phyloP scores from a whole-genome alignment of 2,329 filamentous ascomycete genomes.

The Fusarium lyarnte region DNA sequence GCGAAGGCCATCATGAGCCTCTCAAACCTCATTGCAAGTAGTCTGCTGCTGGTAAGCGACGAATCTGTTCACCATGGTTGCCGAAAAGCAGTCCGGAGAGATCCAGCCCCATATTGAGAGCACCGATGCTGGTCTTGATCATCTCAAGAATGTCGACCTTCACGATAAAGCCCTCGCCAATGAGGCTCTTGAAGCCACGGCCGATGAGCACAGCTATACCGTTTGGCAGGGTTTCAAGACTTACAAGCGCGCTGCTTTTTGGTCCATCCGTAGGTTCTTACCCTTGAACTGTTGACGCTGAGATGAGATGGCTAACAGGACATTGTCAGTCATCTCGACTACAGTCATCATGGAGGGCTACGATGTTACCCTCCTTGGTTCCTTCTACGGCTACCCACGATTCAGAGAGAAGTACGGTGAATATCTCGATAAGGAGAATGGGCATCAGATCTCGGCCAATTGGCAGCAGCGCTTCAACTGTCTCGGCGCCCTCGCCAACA shows the following conservation, averaged over 20 bases:
- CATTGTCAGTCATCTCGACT: constrained; percentile 52
- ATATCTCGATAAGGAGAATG: constrained; percentile 46
- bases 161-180: constrained; percentile 52
- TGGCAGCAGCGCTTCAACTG: constrained; percentile 62
- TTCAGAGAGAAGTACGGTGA: constrained; percentile 55
- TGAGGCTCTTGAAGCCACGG: constrained; percentile 50
- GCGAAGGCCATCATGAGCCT: not conserved
- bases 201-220: constrained; percentile 50
- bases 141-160: constrained; percentile 47
- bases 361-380: constrained; percentile 57
- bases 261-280: constrained; percentile 48
- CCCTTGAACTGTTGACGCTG: not conserved
- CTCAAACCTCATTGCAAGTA: not conserved
- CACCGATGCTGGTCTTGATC: constrained; percentile 42
- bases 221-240: constrained; percentile 51
- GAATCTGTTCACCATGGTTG: constrained; percentile 30
- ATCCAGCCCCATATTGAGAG: constrained; percentile 45
- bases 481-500: constrained; percentile 48
- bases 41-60: constrained; percentile 8
- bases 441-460: constrained; percentile 57
- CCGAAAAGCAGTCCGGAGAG: constrained; percentile 30
- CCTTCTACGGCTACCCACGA: constrained; percentile 56
- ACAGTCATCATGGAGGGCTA: constrained; percentile 63
- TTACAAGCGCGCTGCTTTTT: constrained; percentile 53
- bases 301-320: constrained; percentile 3